Percentiles rank a stretch among this genome's conserved stretches.
phyloP scores from a whole-genome alignment of 768 basidiomycete species.

The Lanmaoa pseudosensibilis region DNA sequence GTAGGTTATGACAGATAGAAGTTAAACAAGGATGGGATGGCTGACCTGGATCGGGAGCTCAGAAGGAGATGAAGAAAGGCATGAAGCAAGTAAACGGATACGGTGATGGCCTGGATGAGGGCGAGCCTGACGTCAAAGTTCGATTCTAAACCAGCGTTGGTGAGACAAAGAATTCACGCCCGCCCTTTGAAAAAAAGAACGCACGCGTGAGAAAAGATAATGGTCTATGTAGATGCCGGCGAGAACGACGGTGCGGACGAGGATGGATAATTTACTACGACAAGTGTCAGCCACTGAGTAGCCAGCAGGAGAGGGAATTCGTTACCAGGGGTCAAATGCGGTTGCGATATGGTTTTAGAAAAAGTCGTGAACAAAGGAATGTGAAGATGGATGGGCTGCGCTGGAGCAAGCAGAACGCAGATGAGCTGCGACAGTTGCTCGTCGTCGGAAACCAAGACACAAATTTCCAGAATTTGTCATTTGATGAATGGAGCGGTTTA shows the following conservation, averaged over 20 bases:
- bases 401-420: neutral
- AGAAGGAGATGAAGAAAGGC: conserved; percentile 18
- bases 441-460: conserved; percentile 16
- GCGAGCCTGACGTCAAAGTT: conserved; percentile 12
- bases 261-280: conserved; percentile 21
- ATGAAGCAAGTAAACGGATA: conserved; percentile 16
- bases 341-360: neutral
- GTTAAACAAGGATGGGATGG: neutral
- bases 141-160: conserved; percentile 10
- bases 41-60: conserved; percentile 10
- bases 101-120: neutral
- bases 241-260: conserved; percentile 6
- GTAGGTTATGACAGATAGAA: neutral
- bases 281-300: conserved; percentile 10
- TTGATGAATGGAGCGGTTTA: conserved; percentile 18
- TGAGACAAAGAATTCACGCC: conserved; percentile 10
- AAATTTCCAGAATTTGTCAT: conserved; percentile 29
- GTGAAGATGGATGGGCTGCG: conserved; percentile 3
- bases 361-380: conserved; percentile 20
- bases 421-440: conserved; percentile 6
- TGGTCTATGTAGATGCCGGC: conserved; percentile 2
- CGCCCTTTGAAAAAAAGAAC: conserved; percentile 8
- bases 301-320: neutral
- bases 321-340: conserved; percentile 5
- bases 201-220: conserved; percentile 7